Evolutionary conservation across 306 rosid genomes (phyloP).

Genomic region (Prunus fruticosa): DNA sequence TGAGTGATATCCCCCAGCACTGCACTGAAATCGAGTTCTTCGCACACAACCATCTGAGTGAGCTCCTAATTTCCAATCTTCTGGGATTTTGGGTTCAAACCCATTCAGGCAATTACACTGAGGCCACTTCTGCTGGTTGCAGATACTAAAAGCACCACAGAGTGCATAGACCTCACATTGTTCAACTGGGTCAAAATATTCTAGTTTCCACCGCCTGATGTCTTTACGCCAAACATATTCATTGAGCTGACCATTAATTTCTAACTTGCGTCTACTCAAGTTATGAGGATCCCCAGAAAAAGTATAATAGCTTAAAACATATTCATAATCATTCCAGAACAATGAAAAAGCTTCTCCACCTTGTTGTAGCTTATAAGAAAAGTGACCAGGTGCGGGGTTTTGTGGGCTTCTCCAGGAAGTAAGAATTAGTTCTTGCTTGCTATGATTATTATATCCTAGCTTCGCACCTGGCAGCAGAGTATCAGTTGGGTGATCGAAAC

Average conservation of each 20-base stretch:
- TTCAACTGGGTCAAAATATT: not conserved
- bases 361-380: not conserved
- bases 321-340: no score
- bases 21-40: no score
- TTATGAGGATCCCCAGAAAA: not conserved
- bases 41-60: no score
- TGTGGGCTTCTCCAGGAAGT: slow-evolving; percentile 12
- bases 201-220: not conserved
- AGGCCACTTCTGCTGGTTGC: not conserved
- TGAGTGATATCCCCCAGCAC: no score
- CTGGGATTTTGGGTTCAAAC: no score
- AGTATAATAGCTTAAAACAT: not conserved
- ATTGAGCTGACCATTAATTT: slow-evolving; percentile 8
- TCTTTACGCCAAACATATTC: not conserved
- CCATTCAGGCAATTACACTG: no score
- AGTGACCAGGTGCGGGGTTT: slow-evolving; percentile 3
- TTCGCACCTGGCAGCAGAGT: slow-evolving; percentile 22
- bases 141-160: slow-evolving; percentile 10
- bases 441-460: slow-evolving; percentile 1
- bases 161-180: not conserved
- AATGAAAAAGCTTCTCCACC: not conserved
- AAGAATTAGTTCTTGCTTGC: not conserved
- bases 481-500: slow-evolving; percentile 21
- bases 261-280: not conserved
- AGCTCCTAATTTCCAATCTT: no score